phyloP scores from a whole-genome alignment of 192 early-diverging fungal species.

The Coemansia sp. region DNA sequence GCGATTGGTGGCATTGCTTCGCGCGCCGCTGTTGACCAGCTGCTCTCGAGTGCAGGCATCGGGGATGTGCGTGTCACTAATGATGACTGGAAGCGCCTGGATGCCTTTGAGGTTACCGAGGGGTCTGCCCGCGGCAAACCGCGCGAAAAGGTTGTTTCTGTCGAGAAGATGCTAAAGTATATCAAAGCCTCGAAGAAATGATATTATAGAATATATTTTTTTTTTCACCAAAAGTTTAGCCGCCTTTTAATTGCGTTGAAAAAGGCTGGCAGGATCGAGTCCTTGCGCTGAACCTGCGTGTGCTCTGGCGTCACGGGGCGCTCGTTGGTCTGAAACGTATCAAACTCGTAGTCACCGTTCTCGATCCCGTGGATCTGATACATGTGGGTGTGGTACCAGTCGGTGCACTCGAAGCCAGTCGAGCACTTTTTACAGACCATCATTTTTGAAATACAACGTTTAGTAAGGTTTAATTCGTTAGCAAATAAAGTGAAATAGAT shows the following conservation, averaged over 20 bases:
- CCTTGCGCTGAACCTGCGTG: conserved; percentile 7
- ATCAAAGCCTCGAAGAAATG: neutral
- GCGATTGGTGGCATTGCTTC: conserved; percentile 20
- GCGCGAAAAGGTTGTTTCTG: conserved; percentile 72
- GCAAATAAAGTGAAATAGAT: no score
- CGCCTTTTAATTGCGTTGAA: conserved; percentile 29
- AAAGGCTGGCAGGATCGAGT: conserved; percentile 24
- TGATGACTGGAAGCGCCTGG: conserved; percentile 80
- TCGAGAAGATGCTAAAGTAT: conserved; percentile 63
- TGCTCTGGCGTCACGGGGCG: neutral
- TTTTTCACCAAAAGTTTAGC: conserved; percentile 20
- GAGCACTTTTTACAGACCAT: conserved; percentile 32
- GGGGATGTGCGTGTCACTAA: conserved; percentile 56
- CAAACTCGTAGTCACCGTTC: conserved; percentile 8
- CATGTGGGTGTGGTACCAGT: conserved; percentile 49
- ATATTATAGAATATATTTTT: neutral
- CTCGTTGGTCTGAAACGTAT: neutral
- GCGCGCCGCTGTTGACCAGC: conserved; percentile 24
- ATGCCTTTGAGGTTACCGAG: conserved; percentile 64
- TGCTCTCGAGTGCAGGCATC: conserved; percentile 26
- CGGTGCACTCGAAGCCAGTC: conserved; percentile 43
- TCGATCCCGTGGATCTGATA: conserved; percentile 23
- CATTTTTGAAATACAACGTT: neutral
- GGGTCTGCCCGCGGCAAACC: conserved; percentile 71
- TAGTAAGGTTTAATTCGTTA: no score